Base-by-base conservation (phyloP, 352 stramenopile species). In the Phytophthora europaea region DNA sequence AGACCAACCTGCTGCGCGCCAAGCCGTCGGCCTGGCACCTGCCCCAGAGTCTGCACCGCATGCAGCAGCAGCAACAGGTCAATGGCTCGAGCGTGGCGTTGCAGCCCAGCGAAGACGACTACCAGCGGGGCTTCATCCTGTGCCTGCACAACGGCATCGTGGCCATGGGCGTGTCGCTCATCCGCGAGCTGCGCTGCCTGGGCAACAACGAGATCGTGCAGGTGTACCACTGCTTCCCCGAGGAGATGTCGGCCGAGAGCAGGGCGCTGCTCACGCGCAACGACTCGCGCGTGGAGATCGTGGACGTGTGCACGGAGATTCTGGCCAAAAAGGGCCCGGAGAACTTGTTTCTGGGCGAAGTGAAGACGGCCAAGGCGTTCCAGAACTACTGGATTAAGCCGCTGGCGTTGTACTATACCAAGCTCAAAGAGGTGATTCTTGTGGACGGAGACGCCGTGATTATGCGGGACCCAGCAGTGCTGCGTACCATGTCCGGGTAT, bases 341-440 rank as follows among this genome's bases (percentile, higher is more conserved):
- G 34, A 70, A 80, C 51, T 61, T 80, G 22, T 82, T 84, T 40
- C 22, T 67, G 4, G 59, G 65, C 38, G 38, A 82, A 13, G 28
- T 43, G 6, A 53, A 80, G 15, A 65, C 67, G 2, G 72, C 73
- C 1, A 65, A 72, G n/a, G 75, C 61, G 16, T 90, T 92, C 66
- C 66, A 73, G 53, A 90, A 79, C 62, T 90, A 81, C 64, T 92
- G 80, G 78, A 70, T 90, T 70, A 90, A 93, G 58, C 85, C 85
- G 6, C 67, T 93, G 16, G 80, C 83, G 9, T 40, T 93, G 26
- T 79, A 83, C 47, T 75, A 92, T 62, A 91, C 81, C 3, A 67
- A 81, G 34, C 26, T 92, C 2, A 31, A 74, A 2, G 75, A 92
- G 43, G 72, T 83, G 10, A 80, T 92, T 9, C 61, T 91, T 16